Base-by-base conservation (phyloP, 768 basidiomycete species). In the Lentinula edodes region DNA sequence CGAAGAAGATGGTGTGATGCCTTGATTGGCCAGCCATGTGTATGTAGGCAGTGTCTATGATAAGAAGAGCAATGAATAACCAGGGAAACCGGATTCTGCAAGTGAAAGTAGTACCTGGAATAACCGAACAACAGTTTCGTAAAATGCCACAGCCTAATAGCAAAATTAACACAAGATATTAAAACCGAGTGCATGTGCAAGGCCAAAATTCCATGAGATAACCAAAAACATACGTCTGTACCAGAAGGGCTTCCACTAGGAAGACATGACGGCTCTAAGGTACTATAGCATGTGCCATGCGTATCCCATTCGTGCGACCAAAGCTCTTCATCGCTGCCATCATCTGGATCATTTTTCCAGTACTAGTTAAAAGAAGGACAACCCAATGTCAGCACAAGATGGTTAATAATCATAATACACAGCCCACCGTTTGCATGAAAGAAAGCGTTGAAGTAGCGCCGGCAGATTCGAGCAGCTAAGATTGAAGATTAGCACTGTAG, bases 291-390 rank as follows among this genome's bases (percentile, higher is more conserved):
- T 6, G 81, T 90, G 36, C 89, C 89, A 66, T 90, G 89, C 12
- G 77, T 82, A 9, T 73, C 63, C 89, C 89, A 90, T 70, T 90
- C 89, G 61, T 91, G 87, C 83, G 86, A 81, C 89, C 89, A 91
- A 68, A 90, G 85, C 36, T 79, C 67, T 66, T 90, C 82, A 64
- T 83, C 84, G 15, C 77, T 64, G 7, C 86, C 88, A 63, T 80
- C 75, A 48, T 77, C 36, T 20, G 53, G 53, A 23, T 54, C 78
- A 65, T 88, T 82, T 34, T 88, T 75, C 88, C 88, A 90, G 68
- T 75, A 83, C 82, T 83, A 55, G 42, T 20, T 18, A 34, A 7
- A 18, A 41, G 39, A 3, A 8, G 43, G n/a, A 36, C 23, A 13
- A 60, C 6, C 58, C 68, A 70, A 70, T 69, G 35, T 28, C 13